These are phyloP conservation scores for Komagataella pastoris DNA, from an alignment of 805 yeast species.

Conservation along the genomic window DNA sequence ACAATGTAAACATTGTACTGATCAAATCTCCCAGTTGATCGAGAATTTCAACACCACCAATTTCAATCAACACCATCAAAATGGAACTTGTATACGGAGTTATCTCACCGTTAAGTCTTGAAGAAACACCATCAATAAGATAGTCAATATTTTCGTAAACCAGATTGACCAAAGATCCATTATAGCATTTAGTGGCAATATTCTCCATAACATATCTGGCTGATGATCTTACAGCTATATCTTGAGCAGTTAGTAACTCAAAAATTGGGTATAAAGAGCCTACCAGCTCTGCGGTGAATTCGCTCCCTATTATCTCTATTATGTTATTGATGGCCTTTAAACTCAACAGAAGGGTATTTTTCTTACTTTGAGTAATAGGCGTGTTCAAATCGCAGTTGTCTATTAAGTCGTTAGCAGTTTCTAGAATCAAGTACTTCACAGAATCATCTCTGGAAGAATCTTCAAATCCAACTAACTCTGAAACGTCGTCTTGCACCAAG, in stretches of 20 bases:
- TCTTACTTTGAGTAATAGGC: not conserved
- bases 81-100: conserved; percentile 66
- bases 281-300: conserved; percentile 43
- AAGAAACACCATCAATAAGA: conserved; percentile 64
- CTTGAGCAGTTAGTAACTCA: conserved; percentile 51
- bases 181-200: conserved; percentile 37
- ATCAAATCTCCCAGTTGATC: conserved; percentile 62
- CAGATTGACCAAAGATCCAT: conserved; percentile 41
- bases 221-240: conserved; percentile 28
- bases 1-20: conserved; percentile 56
- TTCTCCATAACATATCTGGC: conserved; percentile 40
- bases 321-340: conserved; percentile 15
- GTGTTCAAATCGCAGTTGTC: not conserved
- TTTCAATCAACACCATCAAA: conserved; percentile 50
- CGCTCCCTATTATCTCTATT: conserved; percentile 18
- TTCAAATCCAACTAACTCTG: not conserved
- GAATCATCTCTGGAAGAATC: conserved; percentile 10
- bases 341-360: too few species aligned
- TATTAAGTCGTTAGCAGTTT: conserved; percentile 24
- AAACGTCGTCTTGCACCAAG: not conserved
- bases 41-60: conserved; percentile 57
- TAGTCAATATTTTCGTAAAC: conserved; percentile 67
- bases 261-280: conserved; percentile 64
- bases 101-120: conserved; percentile 55
- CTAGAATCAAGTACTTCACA: conserved; percentile 26